Percentiles rank a stretch among this genome's conserved stretches.
Conservation (phyloP, 192 early-diverging fungal genomes). For the Dimargaris cristalligena region DNA sequence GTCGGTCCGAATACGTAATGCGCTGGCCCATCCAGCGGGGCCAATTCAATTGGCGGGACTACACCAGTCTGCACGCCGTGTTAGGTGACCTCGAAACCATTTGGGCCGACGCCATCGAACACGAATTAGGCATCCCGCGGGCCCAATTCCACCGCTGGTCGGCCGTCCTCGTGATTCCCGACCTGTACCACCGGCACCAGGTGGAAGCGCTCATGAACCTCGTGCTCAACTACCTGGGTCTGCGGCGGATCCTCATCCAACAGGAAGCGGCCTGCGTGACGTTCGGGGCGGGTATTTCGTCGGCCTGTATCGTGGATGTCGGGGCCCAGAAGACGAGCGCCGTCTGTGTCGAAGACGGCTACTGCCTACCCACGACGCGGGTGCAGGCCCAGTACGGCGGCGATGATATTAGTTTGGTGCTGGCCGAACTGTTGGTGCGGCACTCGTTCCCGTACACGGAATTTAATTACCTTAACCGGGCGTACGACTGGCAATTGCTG, state of each 20-base stretch:
- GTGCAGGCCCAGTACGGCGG: slow-evolving; percentile 55
- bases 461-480: slow-evolving; percentile 35
- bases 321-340: slow-evolving; percentile 79
- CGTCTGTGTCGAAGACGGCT: slow-evolving; percentile 71
- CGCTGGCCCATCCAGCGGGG: slow-evolving; percentile 69
- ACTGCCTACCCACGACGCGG: slow-evolving; percentile 51
- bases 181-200: slow-evolving; percentile 45
- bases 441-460: slow-evolving; percentile 62
- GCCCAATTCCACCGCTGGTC: slow-evolving; percentile 40
- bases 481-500: slow-evolving; percentile 57
- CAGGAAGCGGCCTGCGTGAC: slow-evolving; percentile 71
- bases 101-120: slow-evolving; percentile 51
- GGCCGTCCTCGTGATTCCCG: slow-evolving; percentile 66
- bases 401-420: slow-evolving; percentile 72
- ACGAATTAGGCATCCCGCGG: slow-evolving; percentile 46
- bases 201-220: slow-evolving; percentile 44
- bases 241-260: slow-evolving; percentile 53
- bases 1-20: slow-evolving; percentile 15
- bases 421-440: slow-evolving; percentile 41
- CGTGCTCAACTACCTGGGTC: slow-evolving; percentile 59
- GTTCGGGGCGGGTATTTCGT: slow-evolving; percentile 72
- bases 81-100: slow-evolving; percentile 64
- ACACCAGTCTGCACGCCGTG: slow-evolving; percentile 40
- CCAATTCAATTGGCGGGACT: slow-evolving; percentile 58
- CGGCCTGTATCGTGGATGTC: slow-evolving; percentile 78